phyloP scores from a whole-genome alignment of 2,329 filamentous ascomycete species.

The Eurotiales sp. region DNA sequence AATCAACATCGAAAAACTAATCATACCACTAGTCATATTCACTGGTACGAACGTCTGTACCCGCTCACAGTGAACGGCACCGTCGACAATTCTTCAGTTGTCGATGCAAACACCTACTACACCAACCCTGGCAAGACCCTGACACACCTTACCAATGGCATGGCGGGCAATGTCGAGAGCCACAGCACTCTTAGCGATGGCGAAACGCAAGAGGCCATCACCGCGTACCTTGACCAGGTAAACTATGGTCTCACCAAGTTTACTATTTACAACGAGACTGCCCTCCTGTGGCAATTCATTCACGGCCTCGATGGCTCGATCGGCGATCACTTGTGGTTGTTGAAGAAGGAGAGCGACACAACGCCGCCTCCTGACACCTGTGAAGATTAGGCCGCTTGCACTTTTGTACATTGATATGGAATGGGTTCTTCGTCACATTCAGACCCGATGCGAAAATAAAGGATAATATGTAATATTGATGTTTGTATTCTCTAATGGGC shows the following conservation, averaged over 20 bases:
- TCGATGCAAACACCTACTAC: conserved; percentile 49
- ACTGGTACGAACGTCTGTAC: conserved; percentile 46
- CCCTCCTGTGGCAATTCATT: conserved; percentile 46
- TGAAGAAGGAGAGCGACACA: conserved; percentile 24
- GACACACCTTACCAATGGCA: conserved; percentile 52
- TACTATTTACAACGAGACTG: conserved; percentile 39
- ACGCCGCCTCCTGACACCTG: conserved; percentile 11
- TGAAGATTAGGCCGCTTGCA: not conserved
- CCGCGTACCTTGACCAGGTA: conserved; percentile 42
- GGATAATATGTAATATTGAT: too few relatives aligned
- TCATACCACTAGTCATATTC: conserved; percentile 43
- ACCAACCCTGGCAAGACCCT: conserved; percentile 48
- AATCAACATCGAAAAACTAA: too few relatives aligned
- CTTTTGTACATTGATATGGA: too few relatives aligned
- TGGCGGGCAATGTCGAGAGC: conserved; percentile 52
- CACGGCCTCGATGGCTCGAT: conserved; percentile 36
- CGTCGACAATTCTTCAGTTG: conserved; percentile 40
- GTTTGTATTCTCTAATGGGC: too few relatives aligned
- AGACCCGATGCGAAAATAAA: too few relatives aligned
- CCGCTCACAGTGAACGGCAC: conserved; percentile 38
- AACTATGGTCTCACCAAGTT: conserved; percentile 51
- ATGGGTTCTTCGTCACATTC: too few relatives aligned
- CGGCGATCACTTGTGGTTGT: conserved; percentile 37
- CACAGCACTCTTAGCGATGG: conserved; percentile 40
- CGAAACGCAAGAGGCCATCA: conserved; percentile 38